Evolutionary conservation across 164 flowering plant species (phyloP), one percentile per base, ranked within the genome.

Genomic region (Dillenia suffruticosa): DNA sequence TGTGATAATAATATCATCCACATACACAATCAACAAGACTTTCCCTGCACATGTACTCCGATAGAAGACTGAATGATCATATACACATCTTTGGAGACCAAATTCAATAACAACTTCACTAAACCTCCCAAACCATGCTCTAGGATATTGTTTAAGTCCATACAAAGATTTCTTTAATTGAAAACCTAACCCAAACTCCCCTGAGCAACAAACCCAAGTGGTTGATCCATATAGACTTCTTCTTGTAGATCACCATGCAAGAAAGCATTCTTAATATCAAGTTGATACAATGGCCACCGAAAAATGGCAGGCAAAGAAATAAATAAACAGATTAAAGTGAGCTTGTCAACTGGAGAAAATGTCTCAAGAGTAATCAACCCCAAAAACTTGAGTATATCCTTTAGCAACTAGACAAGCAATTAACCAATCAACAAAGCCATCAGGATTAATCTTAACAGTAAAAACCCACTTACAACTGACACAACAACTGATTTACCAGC

Each of bases 51-150:
- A 10, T 14, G 22, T 13, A n/a, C 16, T 24, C 8, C 15, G 13
- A 44, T 57, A 44, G 26, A 57, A 57, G 9, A 57, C 49, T 12
- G 49, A 57, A 32, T 57, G 59, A 13, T 57, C 59, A 6, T 11
- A 13, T 9, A 9, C 11, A 40, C 46, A 9, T 47, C 59, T 44
- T 32, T 40, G 12, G n/a, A 14, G 26, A 0, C 57, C 48, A 44
- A 40, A 62, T n/a, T 62, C 13, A 14, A 13, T 32, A 16, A 52
- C 26, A 14, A 22, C 65, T 14, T 9, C 24, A 5, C 14, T 40
- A 13, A 63, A 54, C 24, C 58, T 54, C 2, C 58, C 66, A 54
- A 63, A 63, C 58, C 58, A 63, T 44, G 58, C 66, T 9, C 66
- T 26, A 8, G 51, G 66, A 16, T 58, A 63, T 16, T 44, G 66